phyloP scores from a whole-genome alignment of 768 basidiomycete genomes.

The Obba rivulosa region DNA sequence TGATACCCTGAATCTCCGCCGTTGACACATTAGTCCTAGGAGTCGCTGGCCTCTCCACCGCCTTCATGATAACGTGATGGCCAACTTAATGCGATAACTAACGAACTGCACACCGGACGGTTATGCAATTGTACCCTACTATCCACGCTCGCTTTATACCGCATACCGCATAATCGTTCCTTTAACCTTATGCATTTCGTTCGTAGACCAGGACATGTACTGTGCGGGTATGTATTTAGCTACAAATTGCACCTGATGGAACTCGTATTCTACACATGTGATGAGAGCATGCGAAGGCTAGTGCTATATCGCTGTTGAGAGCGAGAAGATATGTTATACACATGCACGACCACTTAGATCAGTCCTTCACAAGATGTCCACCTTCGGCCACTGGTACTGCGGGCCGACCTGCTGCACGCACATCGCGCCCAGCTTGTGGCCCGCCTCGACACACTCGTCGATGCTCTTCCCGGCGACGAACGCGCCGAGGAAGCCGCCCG shows the following conservation, averaged over 20 bases:
- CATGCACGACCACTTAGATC: background rate
- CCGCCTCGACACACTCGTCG: conserved; percentile 74
- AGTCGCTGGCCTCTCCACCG: conserved; percentile 69
- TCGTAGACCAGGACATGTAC: background rate
- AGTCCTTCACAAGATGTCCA: conserved; percentile 31
- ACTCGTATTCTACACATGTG: conserved; percentile 19
- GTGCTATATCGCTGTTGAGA: conserved; percentile 17
- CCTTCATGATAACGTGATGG: conserved; percentile 33
- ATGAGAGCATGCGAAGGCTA: conserved; percentile 8
- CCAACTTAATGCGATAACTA: background rate
- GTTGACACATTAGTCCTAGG: conserved; percentile 28
- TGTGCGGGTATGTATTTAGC: conserved; percentile 6
- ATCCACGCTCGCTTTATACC: too few relatives aligned
- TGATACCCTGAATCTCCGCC: conserved; percentile 3
- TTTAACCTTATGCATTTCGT: background rate
- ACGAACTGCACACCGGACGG: too few relatives aligned
- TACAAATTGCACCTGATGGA: conserved; percentile 18
- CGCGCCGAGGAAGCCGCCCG: conserved; percentile 92
- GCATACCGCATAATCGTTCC: too few relatives aligned
- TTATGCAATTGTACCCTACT: too few relatives aligned
- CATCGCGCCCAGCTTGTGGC: conserved; percentile 83
- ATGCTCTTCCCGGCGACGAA: conserved; percentile 71
- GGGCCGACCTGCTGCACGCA: conserved; percentile 70
- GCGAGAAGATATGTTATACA: conserved; percentile 12
- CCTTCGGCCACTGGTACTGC: conserved; percentile 54